Base-by-base conservation (phyloP, 78 protist species). In the Dictyostelium firmibasis region DNA sequence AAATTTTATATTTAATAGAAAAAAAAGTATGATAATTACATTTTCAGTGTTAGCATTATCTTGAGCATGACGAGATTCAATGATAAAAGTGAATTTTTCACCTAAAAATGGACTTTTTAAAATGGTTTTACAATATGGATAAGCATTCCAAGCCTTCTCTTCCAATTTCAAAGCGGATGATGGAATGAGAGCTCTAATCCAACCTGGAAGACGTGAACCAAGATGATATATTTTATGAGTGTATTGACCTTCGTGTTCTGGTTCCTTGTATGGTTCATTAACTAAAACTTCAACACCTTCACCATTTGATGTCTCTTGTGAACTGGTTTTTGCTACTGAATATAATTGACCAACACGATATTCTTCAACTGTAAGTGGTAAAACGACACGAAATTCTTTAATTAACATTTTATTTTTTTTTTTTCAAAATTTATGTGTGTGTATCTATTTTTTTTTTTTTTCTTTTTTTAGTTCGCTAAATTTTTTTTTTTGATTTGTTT, bases 101-200 rank as follows among this genome's bases (percentile, higher is more conserved):
- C 93, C 94, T 64, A 97, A 57, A 93, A 84, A 97, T 78, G 91
- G 96, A 79, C 83, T 53, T 18, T 81, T 88, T 75, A 94, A 41
- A 16, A 95, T 96, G 33, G 98, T 97, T 81, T 92, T 87, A 91
- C 98, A 97, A 85, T 95, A 83, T 41, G 99, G 99, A 47, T 88
- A 98, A 72, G 96, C 96, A 47, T 97, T 97, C 99, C 99, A 98
- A 1, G 97, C 97, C 86, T 97, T 86, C 38, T 98, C 99, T 72
- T 97, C 97, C 8, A 98, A 64, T 76, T 72, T 57, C 10, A 97
- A 84, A 4, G 98, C 92, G 35, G 87, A 79, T 67, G 86, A 33
- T 9, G 99, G 99, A 18, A 91, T 91, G 67, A 97, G 13, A 64
- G 88, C 87, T 23, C 93, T 35, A 50, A 96, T 38, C 86, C 91